Base-by-base conservation (phyloP, 768 basidiomycete species). In the Dacryopinax spathularia region DNA sequence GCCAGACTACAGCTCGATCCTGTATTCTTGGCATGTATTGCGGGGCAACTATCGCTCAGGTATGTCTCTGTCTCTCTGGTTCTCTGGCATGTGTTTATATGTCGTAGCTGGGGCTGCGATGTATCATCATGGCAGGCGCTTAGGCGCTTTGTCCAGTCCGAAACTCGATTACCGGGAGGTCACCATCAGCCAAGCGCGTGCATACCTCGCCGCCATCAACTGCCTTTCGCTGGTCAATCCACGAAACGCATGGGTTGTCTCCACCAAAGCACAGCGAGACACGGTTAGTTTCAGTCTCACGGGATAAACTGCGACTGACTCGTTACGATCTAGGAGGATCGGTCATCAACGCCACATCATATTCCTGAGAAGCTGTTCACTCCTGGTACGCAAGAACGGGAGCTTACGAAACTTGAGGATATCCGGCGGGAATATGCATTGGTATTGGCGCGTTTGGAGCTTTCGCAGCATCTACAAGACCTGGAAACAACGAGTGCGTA, bases 11-110 rank as follows among this genome's bases (percentile, higher is more conserved):
- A 86, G 91, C 34, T 83, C 84, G 69, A 90, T 98, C 62, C 75
- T 98, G n/a, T 95, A 96, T 74, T 86, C 91, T 56, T 98, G 92
- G 92, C 87, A 92, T 72, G 82, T 87, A 68, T 80, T 82, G 63
- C 80, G 89, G 72, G 89, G 89, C 29, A 92, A 97, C 73, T 92
- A 93, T 75, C 84, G 91, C 61, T 91, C 83, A 72, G 96, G 95
- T 94, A 72, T 74, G 84, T 78, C 20, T 18, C 62, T 35, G 18
- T 60, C 18, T 25, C 37, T 10, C 16, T 22, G 63, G 9, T n/a
- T 25, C 31, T 43, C 33, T 37, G n/a, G 15, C 61, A 2, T 60
- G 20, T 16, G 34, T 63, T 65, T 43, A 56, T 63, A 61, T 66
- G 61, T 64, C 60, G 34, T 70, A 97, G 95, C 94, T 63, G 89